Percentiles rank a stretch among this genome's conserved stretches.
These are phyloP conservation scores for Limnanthes douglasii DNA, from an alignment of 345 rosid genomes.

Conservation along the genomic window DNA sequence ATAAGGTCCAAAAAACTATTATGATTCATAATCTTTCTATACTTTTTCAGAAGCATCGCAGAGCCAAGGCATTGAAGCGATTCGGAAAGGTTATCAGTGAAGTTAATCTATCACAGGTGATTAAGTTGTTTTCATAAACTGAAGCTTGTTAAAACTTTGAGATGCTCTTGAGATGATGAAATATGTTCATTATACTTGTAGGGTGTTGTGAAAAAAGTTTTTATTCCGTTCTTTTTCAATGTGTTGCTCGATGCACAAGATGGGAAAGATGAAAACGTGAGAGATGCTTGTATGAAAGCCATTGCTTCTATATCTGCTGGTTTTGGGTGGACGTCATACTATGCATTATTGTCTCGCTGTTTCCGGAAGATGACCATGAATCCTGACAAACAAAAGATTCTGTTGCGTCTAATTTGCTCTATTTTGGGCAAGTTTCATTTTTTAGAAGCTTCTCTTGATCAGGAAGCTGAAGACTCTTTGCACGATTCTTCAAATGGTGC, in stretches of 20 bases:
- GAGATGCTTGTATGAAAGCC: slow-evolving; percentile 56
- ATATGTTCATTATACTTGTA: slow-evolving; percentile 21
- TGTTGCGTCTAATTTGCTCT: slow-evolving; percentile 51
- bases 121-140: slow-evolving; percentile 4
- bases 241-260: slow-evolving; percentile 69
- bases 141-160: no score
- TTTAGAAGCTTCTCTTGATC: slow-evolving; percentile 14
- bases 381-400: slow-evolving; percentile 46
- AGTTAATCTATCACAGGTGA: slow-evolving; percentile 40
- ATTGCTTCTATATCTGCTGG: slow-evolving; percentile 58
- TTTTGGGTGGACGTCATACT: slow-evolving; percentile 72
- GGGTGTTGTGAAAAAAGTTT: slow-evolving; percentile 60
- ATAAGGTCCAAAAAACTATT: slow-evolving; percentile 3
- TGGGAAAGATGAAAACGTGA: slow-evolving; percentile 50
- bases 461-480: slow-evolving; percentile 15
- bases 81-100: slow-evolving; percentile 36
- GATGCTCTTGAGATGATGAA: no score
- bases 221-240: slow-evolving; percentile 67
- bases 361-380: slow-evolving; percentile 49
- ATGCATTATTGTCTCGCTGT: slow-evolving; percentile 51
- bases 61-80: slow-evolving; percentile 55
- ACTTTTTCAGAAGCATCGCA: slow-evolving; percentile 57
- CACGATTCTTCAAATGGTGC: slow-evolving; percentile 8
- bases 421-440: slow-evolving; percentile 76
- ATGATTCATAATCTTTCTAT: slow-evolving; percentile 5